These are phyloP conservation scores for Diplodia corticola DNA, from an alignment of 2,329 filamentous ascomycete species.

Conservation along the genomic window DNA sequence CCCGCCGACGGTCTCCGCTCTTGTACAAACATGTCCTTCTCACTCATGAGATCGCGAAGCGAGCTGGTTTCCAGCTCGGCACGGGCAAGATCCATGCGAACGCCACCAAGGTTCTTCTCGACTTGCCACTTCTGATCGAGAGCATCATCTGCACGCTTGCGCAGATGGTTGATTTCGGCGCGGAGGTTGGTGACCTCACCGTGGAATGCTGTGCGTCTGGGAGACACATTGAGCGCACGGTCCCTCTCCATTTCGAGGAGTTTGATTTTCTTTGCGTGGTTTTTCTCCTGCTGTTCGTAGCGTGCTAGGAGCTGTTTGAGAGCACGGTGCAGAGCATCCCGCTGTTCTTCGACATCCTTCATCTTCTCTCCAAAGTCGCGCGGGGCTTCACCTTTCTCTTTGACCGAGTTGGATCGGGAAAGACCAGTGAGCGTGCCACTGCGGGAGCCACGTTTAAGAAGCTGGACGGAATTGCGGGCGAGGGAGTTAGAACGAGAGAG, in stretches of 20 bases:
- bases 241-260: constrained; percentile 77
- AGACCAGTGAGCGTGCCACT: constrained; percentile 42
- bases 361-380: constrained; percentile 74
- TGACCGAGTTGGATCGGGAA: constrained; percentile 51
- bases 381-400: constrained; percentile 30
- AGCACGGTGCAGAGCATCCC: constrained; percentile 86
- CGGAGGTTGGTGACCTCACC: constrained; percentile 77
- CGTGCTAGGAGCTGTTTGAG: constrained; percentile 82
- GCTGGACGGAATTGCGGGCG: constrained; percentile 54
- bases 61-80: constrained; percentile 89
- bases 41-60: constrained; percentile 74
- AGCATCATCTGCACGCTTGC: constrained; percentile 87
- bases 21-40: constrained; percentile 78
- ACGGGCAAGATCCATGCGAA: constrained; percentile 96
- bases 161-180: constrained; percentile 79
- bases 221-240: constrained; percentile 66
- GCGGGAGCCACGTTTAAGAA: constrained; percentile 35
- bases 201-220: constrained; percentile 77
- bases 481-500: constrained; percentile 68
- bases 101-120: constrained; percentile 80
- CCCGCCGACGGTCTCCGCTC: constrained; percentile 49
- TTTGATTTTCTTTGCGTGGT: constrained; percentile 78
- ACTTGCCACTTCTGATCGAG: constrained; percentile 95
- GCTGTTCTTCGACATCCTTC: constrained; percentile 90
- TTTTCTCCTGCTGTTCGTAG: constrained; percentile 79